Evolutionary conservation across 2,329 filamentous ascomycete genomes (phyloP).

Genomic region (Penicillium sumatraense): DNA sequence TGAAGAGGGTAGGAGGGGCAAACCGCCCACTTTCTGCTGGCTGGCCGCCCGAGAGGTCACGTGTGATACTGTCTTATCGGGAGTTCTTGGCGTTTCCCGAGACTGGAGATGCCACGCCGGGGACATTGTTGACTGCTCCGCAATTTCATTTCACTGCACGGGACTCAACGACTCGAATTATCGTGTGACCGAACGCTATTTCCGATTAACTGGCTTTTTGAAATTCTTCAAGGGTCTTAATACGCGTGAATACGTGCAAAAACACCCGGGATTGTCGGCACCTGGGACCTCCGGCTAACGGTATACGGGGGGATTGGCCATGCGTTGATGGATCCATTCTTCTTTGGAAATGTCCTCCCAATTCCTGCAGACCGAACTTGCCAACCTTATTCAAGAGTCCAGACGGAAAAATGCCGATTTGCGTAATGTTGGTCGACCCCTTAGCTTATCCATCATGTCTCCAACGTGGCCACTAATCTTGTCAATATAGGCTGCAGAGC

Average conservation of each 20-base stretch:
- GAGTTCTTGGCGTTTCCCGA: constrained; percentile 24
- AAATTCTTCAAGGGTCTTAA: neutral
- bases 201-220: neutral
- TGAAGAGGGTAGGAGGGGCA: constrained; percentile 24
- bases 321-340: constrained; percentile 32
- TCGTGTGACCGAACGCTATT: neutral
- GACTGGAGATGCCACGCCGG: constrained; percentile 28
- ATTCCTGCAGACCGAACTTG: constrained; percentile 84
- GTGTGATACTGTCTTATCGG: constrained; percentile 30
- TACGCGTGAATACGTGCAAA: neutral
- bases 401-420: constrained; percentile 93
- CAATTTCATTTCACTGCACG: constrained; percentile 16
- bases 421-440: constrained; percentile 60
- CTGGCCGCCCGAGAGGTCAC: constrained; percentile 18
- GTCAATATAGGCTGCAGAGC: constrained; percentile 76
- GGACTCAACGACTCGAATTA: neutral
- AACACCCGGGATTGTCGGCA: constrained; percentile 17
- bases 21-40: constrained; percentile 4
- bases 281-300: constrained; percentile 13
- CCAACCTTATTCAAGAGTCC: constrained; percentile 91
- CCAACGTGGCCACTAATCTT: constrained; percentile 26
- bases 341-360: constrained; percentile 78
- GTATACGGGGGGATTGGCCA: constrained; percentile 29
- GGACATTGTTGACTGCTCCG: constrained; percentile 22
- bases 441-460: constrained; percentile 15